phyloP scores from a whole-genome alignment of 257 asterid genomes.

The Petrea volubilis region DNA sequence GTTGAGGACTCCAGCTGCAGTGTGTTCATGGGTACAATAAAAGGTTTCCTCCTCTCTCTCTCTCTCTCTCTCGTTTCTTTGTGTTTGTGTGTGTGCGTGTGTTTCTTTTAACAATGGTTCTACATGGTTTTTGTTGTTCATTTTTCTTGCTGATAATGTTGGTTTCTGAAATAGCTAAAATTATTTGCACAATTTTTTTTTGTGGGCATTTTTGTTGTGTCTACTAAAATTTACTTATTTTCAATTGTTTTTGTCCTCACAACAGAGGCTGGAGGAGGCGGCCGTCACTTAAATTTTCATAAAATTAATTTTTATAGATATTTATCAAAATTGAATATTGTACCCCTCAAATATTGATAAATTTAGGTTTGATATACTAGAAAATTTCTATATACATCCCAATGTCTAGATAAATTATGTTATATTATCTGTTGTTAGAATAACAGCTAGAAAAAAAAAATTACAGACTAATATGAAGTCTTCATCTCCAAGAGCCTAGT shows the following conservation, averaged over 20 bases:
- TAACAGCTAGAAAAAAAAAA: too few relatives aligned
- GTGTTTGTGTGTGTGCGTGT: too few relatives aligned
- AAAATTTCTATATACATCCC: too few relatives aligned
- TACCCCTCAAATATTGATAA: too few relatives aligned
- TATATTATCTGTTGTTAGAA: neutral
- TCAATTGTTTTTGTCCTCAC: too few relatives aligned
- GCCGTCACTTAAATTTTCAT: too few relatives aligned
- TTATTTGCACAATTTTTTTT: neutral
- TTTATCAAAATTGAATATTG: too few relatives aligned
- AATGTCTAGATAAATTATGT: too few relatives aligned
- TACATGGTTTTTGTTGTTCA: neutral
- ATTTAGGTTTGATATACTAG: too few relatives aligned
- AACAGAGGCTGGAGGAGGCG: too few relatives aligned
- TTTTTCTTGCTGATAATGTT: neutral
- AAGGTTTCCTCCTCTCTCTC: slow-evolving; percentile 30
- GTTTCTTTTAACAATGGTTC: neutral
- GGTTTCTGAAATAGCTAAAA: neutral
- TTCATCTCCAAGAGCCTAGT: neutral
- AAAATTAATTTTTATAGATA: too few relatives aligned
- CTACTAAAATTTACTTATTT: too few relatives aligned
- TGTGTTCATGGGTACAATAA: slow-evolving; percentile 34
- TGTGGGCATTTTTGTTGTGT: neutral
- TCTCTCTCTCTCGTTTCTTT: neutral
- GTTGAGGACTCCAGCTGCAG: slow-evolving; percentile 34
- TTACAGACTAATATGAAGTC: neutral